phyloP scores from a whole-genome alignment of 805 yeast genomes.

The Lipomyces starkeyi region DNA sequence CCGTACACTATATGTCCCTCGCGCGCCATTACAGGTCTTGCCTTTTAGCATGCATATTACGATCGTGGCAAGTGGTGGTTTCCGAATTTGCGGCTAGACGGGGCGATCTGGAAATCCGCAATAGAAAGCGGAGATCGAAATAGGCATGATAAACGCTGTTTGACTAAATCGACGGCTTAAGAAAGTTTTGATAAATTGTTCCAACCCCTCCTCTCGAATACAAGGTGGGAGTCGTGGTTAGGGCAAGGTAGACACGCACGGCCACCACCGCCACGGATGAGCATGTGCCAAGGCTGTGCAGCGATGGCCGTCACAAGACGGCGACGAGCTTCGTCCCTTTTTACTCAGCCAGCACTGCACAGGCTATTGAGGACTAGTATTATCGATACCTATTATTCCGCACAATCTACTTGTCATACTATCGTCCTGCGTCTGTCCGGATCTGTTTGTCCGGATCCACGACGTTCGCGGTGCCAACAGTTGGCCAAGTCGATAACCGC shows the following conservation, averaged over 20 bases:
- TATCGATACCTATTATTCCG: background rate
- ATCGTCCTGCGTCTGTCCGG: background rate
- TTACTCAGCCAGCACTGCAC: background rate
- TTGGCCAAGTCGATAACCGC: background rate
- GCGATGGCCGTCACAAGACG: constrained; percentile 1
- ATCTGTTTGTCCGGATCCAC: background rate
- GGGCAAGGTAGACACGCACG: background rate
- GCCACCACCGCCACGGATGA: background rate
- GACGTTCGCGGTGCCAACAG: background rate
- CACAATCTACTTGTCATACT: background rate
- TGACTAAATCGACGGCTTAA: no score
- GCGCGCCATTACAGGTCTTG: no score
- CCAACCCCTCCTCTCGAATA: no score
- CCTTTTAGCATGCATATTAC: no score
- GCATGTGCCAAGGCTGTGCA: constrained; percentile 3
- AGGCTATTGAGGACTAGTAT: background rate
- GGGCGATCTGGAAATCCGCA: no score
- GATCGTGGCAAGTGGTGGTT: no score
- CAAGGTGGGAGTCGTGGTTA: background rate
- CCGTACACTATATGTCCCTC: no score
- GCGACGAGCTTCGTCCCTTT: background rate
- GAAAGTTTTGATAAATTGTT: no score
- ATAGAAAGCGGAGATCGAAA: no score
- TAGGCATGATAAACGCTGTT: no score
- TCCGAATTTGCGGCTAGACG: no score